phyloP scores from a whole-genome alignment of 345 rosid genomes.

The Moringa oleifera region DNA sequence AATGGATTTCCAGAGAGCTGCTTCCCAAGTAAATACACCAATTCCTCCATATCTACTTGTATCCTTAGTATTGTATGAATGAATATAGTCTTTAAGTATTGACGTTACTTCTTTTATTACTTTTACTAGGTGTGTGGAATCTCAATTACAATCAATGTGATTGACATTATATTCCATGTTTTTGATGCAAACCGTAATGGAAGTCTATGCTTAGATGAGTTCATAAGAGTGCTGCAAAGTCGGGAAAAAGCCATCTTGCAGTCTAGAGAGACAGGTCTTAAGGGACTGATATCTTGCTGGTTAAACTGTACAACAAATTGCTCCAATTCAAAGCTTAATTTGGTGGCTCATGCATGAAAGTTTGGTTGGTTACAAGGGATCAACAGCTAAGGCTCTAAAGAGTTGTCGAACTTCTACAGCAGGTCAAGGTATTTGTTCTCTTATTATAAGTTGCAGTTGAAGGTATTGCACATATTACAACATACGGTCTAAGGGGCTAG shows the following conservation, averaged over 20 bases:
- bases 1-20: constrained; percentile 65
- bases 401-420: no score
- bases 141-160: constrained; percentile 32
- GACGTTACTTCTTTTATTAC: neutral
- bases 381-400: no score
- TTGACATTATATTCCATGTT: constrained; percentile 52
- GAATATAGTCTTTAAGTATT: neutral
- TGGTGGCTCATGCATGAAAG: neutral
- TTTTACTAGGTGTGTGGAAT: constrained; percentile 45
- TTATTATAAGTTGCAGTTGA: no score
- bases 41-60: neutral
- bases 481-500: no score
- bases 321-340: constrained; percentile 7
- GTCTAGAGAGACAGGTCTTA: constrained; percentile 21
- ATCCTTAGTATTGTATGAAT: no score
- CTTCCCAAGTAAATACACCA: constrained; percentile 37
- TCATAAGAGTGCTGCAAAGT: constrained; percentile 38
- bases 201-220: constrained; percentile 51
- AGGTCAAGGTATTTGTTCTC: no score
- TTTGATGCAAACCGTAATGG: constrained; percentile 54
- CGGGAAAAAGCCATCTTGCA: constrained; percentile 31
- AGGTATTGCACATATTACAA: no score
- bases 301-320: constrained; percentile 25
- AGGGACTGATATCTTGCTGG: constrained; percentile 39
- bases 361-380: neutral